Evolutionary conservation across 306 rosid genomes (phyloP).

Genomic region (Ammopiptanthus mongolicus): DNA sequence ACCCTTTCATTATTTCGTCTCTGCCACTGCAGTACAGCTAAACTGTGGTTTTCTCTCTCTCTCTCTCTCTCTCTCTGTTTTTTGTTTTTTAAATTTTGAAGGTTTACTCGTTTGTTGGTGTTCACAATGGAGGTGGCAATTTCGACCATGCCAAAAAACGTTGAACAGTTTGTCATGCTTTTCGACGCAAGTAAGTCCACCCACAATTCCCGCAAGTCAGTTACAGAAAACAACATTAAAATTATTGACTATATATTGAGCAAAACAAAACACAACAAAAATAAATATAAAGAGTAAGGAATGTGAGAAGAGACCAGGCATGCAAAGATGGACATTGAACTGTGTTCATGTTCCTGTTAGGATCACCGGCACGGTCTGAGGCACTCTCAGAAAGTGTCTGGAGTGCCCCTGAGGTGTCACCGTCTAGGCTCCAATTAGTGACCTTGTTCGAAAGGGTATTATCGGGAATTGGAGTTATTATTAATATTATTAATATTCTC

Average conservation of each 20-base stretch:
- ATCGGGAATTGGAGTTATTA: slow-evolving; percentile 62
- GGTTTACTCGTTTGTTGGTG: slow-evolving; percentile 82
- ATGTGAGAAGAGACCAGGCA: not conserved
- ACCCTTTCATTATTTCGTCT: not conserved
- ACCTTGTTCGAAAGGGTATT: slow-evolving; percentile 35
- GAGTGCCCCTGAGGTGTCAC: slow-evolving; percentile 64
- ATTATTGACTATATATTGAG: too few relatives aligned
- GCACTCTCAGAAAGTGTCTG: slow-evolving; percentile 55
- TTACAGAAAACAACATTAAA: not conserved
- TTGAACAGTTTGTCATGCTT: slow-evolving; percentile 73
- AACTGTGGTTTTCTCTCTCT: too few relatives aligned
- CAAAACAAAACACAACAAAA: slow-evolving; percentile 5
- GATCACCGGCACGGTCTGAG: slow-evolving; percentile 28
- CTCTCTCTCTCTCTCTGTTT: not conserved
- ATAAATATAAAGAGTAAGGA: slow-evolving; percentile 11
- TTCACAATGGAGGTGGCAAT: slow-evolving; percentile 93
- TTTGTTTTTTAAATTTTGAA: slow-evolving; percentile 8
- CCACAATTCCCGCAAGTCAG: slow-evolving; percentile 1
- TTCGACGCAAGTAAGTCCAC: slow-evolving; percentile 85
- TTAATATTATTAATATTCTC: slow-evolving; percentile 18
- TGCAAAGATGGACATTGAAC: slow-evolving; percentile 6
- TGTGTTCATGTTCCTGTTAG: slow-evolving; percentile 15
- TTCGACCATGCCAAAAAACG: slow-evolving; percentile 80
- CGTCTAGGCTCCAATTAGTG: slow-evolving; percentile 25
- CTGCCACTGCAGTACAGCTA: not conserved